phyloP scores from a whole-genome alignment of 352 stramenopile species.

The Elongisporangium anandrum region DNA sequence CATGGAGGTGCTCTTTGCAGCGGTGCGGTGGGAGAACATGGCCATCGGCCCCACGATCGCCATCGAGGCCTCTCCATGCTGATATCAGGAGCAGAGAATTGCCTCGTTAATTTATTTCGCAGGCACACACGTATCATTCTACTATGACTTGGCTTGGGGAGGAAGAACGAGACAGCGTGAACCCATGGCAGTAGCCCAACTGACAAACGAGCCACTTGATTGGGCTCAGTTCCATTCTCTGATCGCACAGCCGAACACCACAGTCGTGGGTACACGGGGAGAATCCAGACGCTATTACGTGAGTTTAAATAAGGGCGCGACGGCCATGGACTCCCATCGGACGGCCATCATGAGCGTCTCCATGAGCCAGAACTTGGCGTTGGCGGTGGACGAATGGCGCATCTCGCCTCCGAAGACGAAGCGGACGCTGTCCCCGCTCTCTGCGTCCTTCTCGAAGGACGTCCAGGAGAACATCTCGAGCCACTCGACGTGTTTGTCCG shows the following conservation, averaged over 20 bases:
- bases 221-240: background rate
- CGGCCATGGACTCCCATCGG: conserved; percentile 4
- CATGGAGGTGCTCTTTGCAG: conserved; percentile 63
- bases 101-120: background rate
- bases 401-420: conserved; percentile 17
- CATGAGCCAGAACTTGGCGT: conserved; percentile 8
- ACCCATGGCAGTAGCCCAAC: background rate
- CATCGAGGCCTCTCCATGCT: conserved; percentile 12
- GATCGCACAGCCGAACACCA: too few relatives aligned
- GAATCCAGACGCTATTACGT: conserved; percentile 10
- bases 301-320: background rate
- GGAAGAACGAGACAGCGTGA: background rate
- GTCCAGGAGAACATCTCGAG: conserved; percentile 18
- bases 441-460: conserved; percentile 7
- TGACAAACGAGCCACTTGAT: background rate
- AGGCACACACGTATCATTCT: background rate
- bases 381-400: conserved; percentile 9
- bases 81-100: background rate
- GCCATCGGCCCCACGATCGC: conserved; percentile 47
- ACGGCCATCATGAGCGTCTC: conserved; percentile 2
- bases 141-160: background rate
- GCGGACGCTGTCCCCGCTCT: conserved; percentile 2
- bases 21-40: conserved; percentile 59
- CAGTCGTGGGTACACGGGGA: conserved; percentile 5
- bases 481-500: conserved; percentile 8